phyloP scores from a whole-genome alignment of 2,329 filamentous ascomycete species.

The Cladobotryum protrusum region DNA sequence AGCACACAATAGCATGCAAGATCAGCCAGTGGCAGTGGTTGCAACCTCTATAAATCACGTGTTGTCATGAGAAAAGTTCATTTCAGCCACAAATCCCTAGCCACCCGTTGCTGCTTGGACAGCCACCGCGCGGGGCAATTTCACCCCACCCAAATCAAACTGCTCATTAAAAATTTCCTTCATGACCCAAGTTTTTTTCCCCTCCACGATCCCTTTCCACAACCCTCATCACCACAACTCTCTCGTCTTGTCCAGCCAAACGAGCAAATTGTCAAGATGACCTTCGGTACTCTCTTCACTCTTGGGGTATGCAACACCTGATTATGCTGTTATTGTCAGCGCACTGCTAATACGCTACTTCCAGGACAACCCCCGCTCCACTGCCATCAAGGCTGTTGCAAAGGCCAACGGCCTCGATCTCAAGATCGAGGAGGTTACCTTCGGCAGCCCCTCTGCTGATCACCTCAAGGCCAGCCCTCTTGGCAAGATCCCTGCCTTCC shows the following conservation, averaged over 20 bases:
- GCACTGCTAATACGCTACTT: constrained; percentile 20
- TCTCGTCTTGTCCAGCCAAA: constrained; percentile 21
- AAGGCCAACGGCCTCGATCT: constrained; percentile 96
- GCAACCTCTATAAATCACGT: constrained; percentile 15
- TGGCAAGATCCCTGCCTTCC: constrained; percentile 87
- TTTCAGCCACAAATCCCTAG: neutral
- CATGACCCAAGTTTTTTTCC: constrained; percentile 14
- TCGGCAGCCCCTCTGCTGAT: constrained; percentile 60
- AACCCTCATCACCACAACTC: constrained; percentile 13
- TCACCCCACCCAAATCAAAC: constrained; percentile 20
- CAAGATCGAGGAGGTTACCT: constrained; percentile 70
- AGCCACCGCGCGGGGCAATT: constrained; percentile 30
- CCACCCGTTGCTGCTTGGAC: constrained; percentile 18
- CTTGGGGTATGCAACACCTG: constrained; percentile 55
- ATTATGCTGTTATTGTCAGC: constrained; percentile 14
- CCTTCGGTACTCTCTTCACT: constrained; percentile 97
- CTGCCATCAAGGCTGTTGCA: constrained; percentile 82
- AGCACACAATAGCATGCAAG: too few relatives aligned
- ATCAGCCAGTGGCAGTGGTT: neutral
- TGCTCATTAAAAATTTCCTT: constrained; percentile 28
- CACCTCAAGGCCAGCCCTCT: constrained; percentile 83
- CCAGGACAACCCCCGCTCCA: constrained; percentile 84
- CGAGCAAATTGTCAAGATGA: constrained; percentile 57
- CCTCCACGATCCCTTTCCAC: constrained; percentile 14
- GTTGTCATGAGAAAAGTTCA: constrained; percentile 14